Conservation (phyloP, 1,139 yeast genomes). For the Hansenula sp. region DNA sequence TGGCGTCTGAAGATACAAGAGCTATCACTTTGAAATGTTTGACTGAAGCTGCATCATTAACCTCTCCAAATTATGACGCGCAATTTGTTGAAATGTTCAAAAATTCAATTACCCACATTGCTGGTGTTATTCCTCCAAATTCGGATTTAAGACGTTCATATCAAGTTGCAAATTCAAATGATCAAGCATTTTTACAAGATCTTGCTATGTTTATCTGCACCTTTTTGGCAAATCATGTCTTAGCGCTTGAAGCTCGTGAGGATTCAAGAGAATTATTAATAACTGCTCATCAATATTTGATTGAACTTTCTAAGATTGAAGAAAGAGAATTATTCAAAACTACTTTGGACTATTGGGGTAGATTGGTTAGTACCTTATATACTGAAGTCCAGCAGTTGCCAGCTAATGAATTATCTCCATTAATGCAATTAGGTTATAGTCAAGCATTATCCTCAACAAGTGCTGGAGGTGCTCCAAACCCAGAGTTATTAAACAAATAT, state of each 20-base stretch:
- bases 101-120: conserved; percentile 68
- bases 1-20: conserved; percentile 78
- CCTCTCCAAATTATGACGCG: conserved; percentile 58
- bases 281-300: conserved; percentile 74
- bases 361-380: conserved; percentile 74
- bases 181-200: conserved; percentile 94
- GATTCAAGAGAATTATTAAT: conserved; percentile 56
- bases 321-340: conserved; percentile 96
- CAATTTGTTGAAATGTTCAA: conserved; percentile 72
- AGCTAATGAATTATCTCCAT: conserved; percentile 63
- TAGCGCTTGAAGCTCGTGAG: conserved; percentile 65
- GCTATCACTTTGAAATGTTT: conserved; percentile 84
- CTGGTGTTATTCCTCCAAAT: conserved; percentile 66
- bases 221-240: conserved; percentile 72
- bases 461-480: conserved; percentile 83
- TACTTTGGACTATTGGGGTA: conserved; percentile 91
- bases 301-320: conserved; percentile 84
- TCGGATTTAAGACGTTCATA: conserved; percentile 75
- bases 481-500: conserved; percentile 67
- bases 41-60: conserved; percentile 80
- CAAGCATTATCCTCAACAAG: conserved; percentile 43
- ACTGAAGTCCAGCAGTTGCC: conserved; percentile 85
- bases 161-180: conserved; percentile 70
- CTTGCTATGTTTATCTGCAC: conserved; percentile 91
- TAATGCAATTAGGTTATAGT: conserved; percentile 66